Conservation (phyloP, 306 rosid species). For the Pterocarpus macrocarpus region DNA sequence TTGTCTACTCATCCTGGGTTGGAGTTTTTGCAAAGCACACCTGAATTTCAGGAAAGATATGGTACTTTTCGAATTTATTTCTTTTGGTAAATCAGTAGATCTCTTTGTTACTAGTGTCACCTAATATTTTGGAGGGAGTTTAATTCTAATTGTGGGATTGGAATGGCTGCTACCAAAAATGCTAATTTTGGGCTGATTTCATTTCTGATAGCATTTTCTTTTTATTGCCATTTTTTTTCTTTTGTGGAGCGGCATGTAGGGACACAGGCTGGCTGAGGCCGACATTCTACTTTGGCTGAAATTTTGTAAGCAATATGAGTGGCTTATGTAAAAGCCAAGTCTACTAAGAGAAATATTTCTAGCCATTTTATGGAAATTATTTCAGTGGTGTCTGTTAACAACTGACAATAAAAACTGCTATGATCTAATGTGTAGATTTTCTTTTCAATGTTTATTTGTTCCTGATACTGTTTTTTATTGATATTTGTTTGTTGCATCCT, state of each 20-base stretch:
- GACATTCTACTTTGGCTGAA: slow-evolving; percentile 5
- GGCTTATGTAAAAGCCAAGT: background rate
- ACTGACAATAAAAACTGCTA: background rate
- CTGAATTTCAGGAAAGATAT: slow-evolving; percentile 86
- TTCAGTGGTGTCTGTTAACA: background rate
- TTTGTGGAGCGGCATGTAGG: slow-evolving; percentile 25
- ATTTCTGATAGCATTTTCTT: slow-evolving; percentile 8
- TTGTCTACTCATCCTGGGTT: slow-evolving; percentile 76
- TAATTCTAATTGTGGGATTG: slow-evolving; percentile 21
- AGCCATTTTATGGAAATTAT: slow-evolving; percentile 11
- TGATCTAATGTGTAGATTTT: background rate
- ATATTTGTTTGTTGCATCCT: background rate
- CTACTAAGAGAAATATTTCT: slow-evolving; percentile 5
- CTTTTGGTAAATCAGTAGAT: slow-evolving; percentile 7
- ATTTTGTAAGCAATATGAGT: background rate
- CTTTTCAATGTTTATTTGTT: background rate
- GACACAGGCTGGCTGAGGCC: slow-evolving; percentile 28
- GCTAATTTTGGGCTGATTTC: slow-evolving; percentile 38
- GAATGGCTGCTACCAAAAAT: slow-evolving; percentile 19
- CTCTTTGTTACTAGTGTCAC: slow-evolving; percentile 20
- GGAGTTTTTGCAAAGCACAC: slow-evolving; percentile 77
- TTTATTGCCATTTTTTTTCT: background rate
- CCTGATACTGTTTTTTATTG: background rate
- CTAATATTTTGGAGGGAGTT: slow-evolving; percentile 24
- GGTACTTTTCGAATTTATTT: slow-evolving; percentile 48